Evolutionary conservation across 805 yeast genomes (phyloP), one percentile per base, ranked within the genome.

Genomic region (Barnettozyma wickerhamii): DNA sequence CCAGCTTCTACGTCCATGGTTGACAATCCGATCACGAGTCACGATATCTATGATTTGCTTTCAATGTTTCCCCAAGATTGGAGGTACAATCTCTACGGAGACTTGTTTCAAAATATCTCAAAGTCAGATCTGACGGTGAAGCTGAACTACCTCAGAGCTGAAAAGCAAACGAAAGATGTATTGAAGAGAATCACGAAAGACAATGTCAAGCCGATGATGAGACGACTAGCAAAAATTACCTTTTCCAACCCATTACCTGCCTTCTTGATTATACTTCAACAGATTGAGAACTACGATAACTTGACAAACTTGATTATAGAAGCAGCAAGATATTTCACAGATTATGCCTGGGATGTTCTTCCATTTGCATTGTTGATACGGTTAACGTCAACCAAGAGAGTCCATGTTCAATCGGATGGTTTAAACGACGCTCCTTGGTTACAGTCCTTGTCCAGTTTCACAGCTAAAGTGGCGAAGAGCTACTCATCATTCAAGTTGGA

Each of bases 241-340:
- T 80, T 77, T 44, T 64, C 84, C 1, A 87, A 87, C 57, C 97
- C 98, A 2, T 57, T 89, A 15, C 83, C 95, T 2, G 77, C 89
- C 12, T 75, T 90, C 33, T 64, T 75, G 18, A 81, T 85, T 0
- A 72, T 86, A 34, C 69, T 90, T 10, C 77, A 78, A 34, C 96
- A 88, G 55, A 78, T 91, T 48, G 98, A 91, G 60, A 87, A 93
- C 65, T 91, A 91, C 57, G 95, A 84, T 55, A 91, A 91, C 55
- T 74, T 91, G 47, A 84, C 82, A 33, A 79, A 77, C 29, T 68
- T 91, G 42, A 79, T 91, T 6, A 89, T 87, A 9, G 82, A 82
- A 35, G 77, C 93, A 6, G 88, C 96, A 0, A 67, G 78, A 30
- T 82, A 77, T 54, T 87, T 88, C 57, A 82, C 81, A 37, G 72